Percentiles rank a stretch among this genome's conserved stretches.
phyloP scores from a whole-genome alignment of 306 rosid genomes.

The Cucurbita argyrosperma region DNA sequence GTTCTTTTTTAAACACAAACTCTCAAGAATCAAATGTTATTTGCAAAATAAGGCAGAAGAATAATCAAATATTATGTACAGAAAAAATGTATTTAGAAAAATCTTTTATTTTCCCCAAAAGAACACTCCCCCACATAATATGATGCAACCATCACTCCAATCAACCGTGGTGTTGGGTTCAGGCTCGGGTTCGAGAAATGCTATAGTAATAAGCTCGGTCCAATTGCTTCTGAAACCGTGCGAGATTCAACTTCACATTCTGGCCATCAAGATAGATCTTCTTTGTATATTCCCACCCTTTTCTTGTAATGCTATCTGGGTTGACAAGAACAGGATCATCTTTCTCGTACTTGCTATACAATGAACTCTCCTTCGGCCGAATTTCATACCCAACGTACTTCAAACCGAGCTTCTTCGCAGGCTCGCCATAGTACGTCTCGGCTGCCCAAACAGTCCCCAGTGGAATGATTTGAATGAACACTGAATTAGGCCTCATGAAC shows the following conservation, averaged over 20 bases:
- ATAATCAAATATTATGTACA: neutral
- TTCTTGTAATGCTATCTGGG: conserved; percentile 44
- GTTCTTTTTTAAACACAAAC: too few relatives aligned
- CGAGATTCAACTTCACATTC: conserved; percentile 46
- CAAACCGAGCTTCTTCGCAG: conserved; percentile 77
- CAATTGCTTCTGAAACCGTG: conserved; percentile 57
- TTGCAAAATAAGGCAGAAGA: too few relatives aligned
- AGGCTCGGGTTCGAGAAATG: conserved; percentile 12
- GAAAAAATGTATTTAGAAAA: neutral
- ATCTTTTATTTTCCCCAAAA: neutral
- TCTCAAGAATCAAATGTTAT: neutral
- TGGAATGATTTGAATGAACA: conserved; percentile 80
- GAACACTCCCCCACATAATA: neutral
- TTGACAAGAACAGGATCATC: conserved; percentile 51
- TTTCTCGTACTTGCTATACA: conserved; percentile 30
- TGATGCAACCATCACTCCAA: neutral
- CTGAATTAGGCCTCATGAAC: conserved; percentile 55
- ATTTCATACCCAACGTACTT: conserved; percentile 70
- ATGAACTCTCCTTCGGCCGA: conserved; percentile 54
- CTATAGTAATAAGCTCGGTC: conserved; percentile 38
- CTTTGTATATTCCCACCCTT: conserved; percentile 87
- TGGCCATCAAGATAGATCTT: conserved; percentile 82
- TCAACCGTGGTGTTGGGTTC: too few relatives aligned
- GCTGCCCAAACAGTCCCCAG: conserved; percentile 89
- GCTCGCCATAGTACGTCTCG: conserved; percentile 67